phyloP scores from a whole-genome alignment of 2,329 filamentous ascomycete species.

The Taxawa tesnikishii region DNA sequence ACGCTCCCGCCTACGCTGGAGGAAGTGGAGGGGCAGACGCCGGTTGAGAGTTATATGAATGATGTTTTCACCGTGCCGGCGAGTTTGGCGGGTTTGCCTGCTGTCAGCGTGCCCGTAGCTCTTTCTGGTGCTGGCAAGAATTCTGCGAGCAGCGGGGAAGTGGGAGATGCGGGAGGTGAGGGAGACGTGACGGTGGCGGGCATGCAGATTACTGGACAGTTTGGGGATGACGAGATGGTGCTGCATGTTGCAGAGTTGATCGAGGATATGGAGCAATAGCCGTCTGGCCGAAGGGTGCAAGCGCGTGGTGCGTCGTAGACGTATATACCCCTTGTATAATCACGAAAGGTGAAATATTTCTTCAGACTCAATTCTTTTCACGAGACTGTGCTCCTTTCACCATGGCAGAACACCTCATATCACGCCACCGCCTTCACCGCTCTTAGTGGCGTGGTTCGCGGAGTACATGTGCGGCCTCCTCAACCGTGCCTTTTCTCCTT shows the following conservation, averaged over 20 bases:
- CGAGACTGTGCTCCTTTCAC: no score
- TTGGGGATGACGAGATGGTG: slow-evolving; percentile 58
- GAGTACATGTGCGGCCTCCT: no score
- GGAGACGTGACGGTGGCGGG: slow-evolving; percentile 38
- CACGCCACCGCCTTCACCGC: no score
- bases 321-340: no score
- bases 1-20: slow-evolving; percentile 56
- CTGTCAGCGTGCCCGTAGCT: slow-evolving; percentile 64
- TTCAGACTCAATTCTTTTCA: no score
- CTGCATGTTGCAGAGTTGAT: slow-evolving; percentile 44
- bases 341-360: no score
- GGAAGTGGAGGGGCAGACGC: slow-evolving; percentile 40
- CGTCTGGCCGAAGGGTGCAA: no score
- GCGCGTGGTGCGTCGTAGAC: no score
- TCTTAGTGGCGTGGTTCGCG: no score
- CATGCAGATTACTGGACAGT: slow-evolving; percentile 71
- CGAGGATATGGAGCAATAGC: slow-evolving; percentile 17
- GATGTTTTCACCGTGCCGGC: slow-evolving; percentile 95
- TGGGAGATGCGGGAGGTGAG: slow-evolving; percentile 5
- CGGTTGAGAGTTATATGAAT: slow-evolving; percentile 74
- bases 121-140: slow-evolving; percentile 11
- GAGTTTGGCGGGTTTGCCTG: slow-evolving; percentile 80
- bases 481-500: no score
- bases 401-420: no score
- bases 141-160: slow-evolving; percentile 17